Percentiles rank a stretch among this genome's conserved stretches.
These are phyloP conservation scores for Heracleum sosnowskyi DNA, from an alignment of 129 eudicot genomes.

Conservation along the genomic window DNA sequence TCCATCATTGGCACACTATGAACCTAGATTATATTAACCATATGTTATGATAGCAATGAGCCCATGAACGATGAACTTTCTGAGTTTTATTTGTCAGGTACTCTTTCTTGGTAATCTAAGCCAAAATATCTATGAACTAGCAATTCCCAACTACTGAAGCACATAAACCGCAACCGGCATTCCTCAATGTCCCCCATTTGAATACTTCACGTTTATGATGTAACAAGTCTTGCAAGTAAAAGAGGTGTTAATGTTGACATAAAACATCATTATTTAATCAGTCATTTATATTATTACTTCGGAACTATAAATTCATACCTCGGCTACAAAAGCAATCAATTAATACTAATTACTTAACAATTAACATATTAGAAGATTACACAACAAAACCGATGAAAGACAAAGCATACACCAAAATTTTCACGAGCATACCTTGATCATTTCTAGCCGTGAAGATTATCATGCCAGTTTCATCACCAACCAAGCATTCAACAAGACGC, in stretches of 20 bases:
- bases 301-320: background rate
- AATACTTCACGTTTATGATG: background rate
- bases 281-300: background rate
- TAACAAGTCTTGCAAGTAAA: background rate
- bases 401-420: background rate
- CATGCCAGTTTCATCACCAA: conserved; percentile 75
- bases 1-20: background rate
- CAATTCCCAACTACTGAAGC: background rate
- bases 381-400: background rate
- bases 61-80: background rate
- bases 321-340: background rate
- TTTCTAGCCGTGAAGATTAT: conserved; percentile 75
- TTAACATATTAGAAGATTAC: background rate
- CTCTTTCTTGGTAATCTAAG: background rate
- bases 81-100: background rate
- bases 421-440: conserved; percentile 53
- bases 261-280: background rate
- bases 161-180: background rate
- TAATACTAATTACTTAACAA: background rate
- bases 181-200: background rate
- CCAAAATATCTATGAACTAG: background rate
- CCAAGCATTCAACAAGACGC: conserved; percentile 69
- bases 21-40: background rate
- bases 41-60: background rate
- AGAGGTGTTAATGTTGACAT: background rate